phyloP scores from a whole-genome alignment of 2,329 filamentous ascomycete species.

The Ciborinia camelliae region DNA sequence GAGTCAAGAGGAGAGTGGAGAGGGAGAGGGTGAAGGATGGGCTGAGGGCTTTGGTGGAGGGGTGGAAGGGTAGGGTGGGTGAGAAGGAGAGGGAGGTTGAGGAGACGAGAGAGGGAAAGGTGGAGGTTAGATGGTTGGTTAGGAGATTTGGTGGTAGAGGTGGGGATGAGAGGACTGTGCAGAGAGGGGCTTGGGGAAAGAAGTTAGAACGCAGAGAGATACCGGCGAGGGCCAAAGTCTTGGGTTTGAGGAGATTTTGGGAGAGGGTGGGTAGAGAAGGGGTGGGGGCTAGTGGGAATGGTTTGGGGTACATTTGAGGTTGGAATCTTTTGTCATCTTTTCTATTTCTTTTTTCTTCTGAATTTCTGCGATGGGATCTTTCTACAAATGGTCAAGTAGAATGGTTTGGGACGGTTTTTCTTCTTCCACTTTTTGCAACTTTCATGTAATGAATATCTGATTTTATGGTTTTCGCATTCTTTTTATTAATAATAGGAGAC shows the following conservation, averaged over 20 bases:
- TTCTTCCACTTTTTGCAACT: not conserved
- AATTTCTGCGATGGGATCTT: not conserved
- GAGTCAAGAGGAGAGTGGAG: constrained; percentile 60
- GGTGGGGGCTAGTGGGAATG: not conserved
- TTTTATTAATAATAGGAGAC: no score
- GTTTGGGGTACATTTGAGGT: not conserved
- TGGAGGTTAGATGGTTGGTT: constrained; percentile 41
- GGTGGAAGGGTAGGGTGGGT: constrained; percentile 37
- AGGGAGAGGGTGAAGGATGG: constrained; percentile 65
- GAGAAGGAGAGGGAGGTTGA: constrained; percentile 46
- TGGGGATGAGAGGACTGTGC: constrained; percentile 46
- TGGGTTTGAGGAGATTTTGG: constrained; percentile 63
- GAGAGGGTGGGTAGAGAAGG: constrained; percentile 50
- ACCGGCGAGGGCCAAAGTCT: constrained; percentile 46
- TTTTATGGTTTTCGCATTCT: no score
- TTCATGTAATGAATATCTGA: no score
- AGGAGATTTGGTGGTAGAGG: constrained; percentile 41
- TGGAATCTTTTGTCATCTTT: not conserved
- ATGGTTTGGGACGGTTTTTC: not conserved
- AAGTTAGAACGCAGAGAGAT: constrained; percentile 49
- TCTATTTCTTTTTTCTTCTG: not conserved
- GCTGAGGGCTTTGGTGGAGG: constrained; percentile 60
- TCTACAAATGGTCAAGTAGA: not conserved
- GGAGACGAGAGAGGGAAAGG: constrained; percentile 22
- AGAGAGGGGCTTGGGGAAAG: constrained; percentile 38